Percentiles rank a stretch among this genome's conserved stretches.
phyloP scores from a whole-genome alignment of 495 filamentous ascomycete genomes.

The Lophiostoma macrostomum region DNA sequence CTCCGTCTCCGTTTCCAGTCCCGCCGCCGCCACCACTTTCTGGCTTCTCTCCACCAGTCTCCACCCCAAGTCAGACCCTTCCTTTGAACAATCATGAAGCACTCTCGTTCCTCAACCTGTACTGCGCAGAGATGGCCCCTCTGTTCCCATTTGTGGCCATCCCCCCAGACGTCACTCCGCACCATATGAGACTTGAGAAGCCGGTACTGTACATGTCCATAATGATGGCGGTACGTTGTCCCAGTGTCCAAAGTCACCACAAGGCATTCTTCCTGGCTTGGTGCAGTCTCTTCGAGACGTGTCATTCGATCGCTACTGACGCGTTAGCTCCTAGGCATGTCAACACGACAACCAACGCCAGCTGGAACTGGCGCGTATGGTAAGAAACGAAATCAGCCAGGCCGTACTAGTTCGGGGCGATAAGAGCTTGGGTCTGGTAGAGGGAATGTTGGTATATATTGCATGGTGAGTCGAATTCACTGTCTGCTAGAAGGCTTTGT shows the following conservation, averaged over 20 bases:
- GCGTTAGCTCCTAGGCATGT: too few relatives aligned
- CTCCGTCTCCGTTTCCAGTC: too few relatives aligned
- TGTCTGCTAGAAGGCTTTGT: too few relatives aligned
- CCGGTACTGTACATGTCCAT: not conserved
- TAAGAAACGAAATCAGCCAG: slow-evolving; percentile 2
- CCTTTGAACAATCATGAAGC: slow-evolving; percentile 4
- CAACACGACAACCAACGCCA: not conserved
- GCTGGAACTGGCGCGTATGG: not conserved
- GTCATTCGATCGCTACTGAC: too few relatives aligned
- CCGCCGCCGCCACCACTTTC: too few relatives aligned
- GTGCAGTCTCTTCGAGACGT: too few relatives aligned
- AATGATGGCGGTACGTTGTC: too few relatives aligned
- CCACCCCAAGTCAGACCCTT: too few relatives aligned
- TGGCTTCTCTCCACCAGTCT: too few relatives aligned
- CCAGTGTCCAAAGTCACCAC: too few relatives aligned
- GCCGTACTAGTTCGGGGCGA: not conserved
- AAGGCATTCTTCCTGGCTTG: too few relatives aligned
- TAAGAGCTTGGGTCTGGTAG: not conserved
- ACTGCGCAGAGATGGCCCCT: not conserved
- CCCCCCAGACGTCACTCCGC: not conserved
- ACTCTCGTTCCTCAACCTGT: not conserved
- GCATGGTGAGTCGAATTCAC: not conserved
- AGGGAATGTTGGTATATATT: not conserved
- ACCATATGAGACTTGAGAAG: not conserved
- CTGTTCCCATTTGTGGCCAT: slow-evolving; percentile 5